Conservation (phyloP, 2,329 filamentous ascomycete species). For the Xylariaceae sp. region DNA sequence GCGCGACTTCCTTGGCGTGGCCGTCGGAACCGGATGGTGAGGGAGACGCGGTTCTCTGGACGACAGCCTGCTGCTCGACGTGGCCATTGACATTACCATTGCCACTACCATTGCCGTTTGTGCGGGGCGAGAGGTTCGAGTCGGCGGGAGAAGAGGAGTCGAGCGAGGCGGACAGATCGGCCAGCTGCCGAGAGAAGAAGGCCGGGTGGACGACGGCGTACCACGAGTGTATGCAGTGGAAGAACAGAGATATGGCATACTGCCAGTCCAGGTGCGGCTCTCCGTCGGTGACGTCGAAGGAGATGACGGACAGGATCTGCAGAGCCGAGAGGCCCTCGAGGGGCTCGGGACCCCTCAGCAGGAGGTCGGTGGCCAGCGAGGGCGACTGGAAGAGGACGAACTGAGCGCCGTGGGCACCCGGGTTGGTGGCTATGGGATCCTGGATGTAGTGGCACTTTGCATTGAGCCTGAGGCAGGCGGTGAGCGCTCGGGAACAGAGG, state of each 20-base stretch:
- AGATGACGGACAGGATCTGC: slow-evolving; percentile 32
- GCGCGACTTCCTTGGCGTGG: slow-evolving; percentile 24
- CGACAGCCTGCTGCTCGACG: slow-evolving; percentile 7
- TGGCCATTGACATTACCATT: too few relatives aligned
- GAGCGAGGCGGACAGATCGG: slow-evolving; percentile 9
- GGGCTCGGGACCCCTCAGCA: slow-evolving; percentile 21
- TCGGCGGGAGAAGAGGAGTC: slow-evolving; percentile 13
- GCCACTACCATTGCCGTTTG: slow-evolving; percentile 10
- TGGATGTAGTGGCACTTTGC: slow-evolving; percentile 26
- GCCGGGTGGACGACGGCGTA: slow-evolving; percentile 32
- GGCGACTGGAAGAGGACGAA: slow-evolving; percentile 24
- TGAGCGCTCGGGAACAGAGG: too few relatives aligned
- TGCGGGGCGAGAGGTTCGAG: slow-evolving; percentile 12
- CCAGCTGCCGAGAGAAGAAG: slow-evolving; percentile 27
- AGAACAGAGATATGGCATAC: slow-evolving; percentile 30
- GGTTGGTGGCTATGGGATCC: slow-evolving; percentile 17
- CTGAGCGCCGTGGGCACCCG: slow-evolving; percentile 15
- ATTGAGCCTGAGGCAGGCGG: slow-evolving; percentile 18
- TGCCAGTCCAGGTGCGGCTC: slow-evolving; percentile 27
- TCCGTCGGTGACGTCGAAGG: slow-evolving; percentile 19
- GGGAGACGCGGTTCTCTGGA: slow-evolving; percentile 6
- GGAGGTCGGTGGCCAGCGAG: slow-evolving; percentile 18
- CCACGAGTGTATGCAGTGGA: slow-evolving; percentile 34
- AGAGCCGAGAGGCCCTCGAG: slow-evolving; percentile 28
- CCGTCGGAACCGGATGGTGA: slow-evolving; percentile 9